phyloP scores from a whole-genome alignment of 1,284 basidiomycete species.

The Rhodotorula sp. region DNA sequence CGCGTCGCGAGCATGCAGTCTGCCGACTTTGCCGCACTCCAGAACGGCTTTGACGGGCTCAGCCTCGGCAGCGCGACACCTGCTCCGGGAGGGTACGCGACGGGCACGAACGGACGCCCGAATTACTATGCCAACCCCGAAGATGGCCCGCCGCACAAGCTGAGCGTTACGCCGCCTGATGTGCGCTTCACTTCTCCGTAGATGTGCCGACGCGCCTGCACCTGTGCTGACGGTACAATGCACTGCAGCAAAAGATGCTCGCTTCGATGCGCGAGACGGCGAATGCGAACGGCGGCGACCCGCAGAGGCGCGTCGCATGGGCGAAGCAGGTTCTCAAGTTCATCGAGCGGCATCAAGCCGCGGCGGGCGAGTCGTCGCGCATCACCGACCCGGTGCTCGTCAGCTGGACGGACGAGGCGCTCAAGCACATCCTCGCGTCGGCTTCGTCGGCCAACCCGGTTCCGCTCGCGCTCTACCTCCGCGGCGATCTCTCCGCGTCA shows the following conservation, averaged over 20 bases:
- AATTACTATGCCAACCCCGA: constrained; percentile 35
- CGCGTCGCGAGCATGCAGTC: constrained; percentile 30
- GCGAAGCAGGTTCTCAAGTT: constrained; percentile 74
- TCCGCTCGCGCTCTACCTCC: constrained; percentile 72
- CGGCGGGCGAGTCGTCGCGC: constrained; percentile 56
- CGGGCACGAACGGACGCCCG: constrained; percentile 3
- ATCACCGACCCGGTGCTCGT: constrained; percentile 66
- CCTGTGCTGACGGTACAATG: background rate
- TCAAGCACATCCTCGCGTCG: constrained; percentile 62
- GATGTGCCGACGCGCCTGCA: too few relatives aligned
- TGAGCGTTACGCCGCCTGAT: constrained; percentile 37
- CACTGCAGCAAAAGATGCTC: constrained; percentile 32
- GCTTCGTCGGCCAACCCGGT: constrained; percentile 53
- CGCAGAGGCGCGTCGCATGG: constrained; percentile 66
- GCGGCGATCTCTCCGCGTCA: constrained; percentile 68
- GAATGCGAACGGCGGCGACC: constrained; percentile 20
- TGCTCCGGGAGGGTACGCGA: constrained; percentile 2
- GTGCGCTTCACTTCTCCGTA: too few relatives aligned
- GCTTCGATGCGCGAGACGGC: constrained; percentile 37
- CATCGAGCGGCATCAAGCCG: constrained; percentile 63
- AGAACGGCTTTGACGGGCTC: constrained; percentile 14
- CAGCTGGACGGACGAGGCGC: constrained; percentile 65
- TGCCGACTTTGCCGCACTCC: constrained; percentile 23
- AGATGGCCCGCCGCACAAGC: constrained; percentile 40
- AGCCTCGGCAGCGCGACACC: background rate